These are phyloP conservation scores for Didymella lethalis DNA, from an alignment of 2,329 filamentous ascomycete genomes.

Conservation along the genomic window DNA sequence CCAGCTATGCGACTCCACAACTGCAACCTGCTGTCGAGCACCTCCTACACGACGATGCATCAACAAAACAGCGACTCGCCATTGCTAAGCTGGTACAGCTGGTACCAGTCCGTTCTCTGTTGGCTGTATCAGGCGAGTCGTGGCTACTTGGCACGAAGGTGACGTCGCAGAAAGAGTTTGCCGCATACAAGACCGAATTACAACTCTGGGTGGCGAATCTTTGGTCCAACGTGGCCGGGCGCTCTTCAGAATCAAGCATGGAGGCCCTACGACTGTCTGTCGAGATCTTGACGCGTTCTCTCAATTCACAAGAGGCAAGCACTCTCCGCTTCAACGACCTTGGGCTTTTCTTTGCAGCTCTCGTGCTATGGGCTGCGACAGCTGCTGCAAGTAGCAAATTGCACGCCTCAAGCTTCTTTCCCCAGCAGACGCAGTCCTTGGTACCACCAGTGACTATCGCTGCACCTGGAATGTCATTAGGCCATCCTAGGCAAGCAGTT, in stretches of 20 bases:
- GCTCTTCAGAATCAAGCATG: conserved; percentile 21
- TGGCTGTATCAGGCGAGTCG: conserved; percentile 55
- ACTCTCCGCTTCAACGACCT: conserved; percentile 41
- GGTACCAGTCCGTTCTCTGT: conserved; percentile 52
- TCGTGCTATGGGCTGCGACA: conserved; percentile 49
- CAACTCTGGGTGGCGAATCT: conserved; percentile 48
- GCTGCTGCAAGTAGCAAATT: conserved; percentile 36
- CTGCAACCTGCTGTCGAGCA: conserved; percentile 31
- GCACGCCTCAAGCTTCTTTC: background rate
- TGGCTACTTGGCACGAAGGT: conserved; percentile 57
- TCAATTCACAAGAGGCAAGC: conserved; percentile 33
- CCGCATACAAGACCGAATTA: conserved; percentile 42
- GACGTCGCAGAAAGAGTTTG: conserved; percentile 43
- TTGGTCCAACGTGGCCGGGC: conserved; percentile 27
- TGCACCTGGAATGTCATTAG: background rate
- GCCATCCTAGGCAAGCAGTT: background rate
- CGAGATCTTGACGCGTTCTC: conserved; percentile 23
- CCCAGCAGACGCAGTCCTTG: background rate
- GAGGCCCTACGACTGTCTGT: conserved; percentile 34
- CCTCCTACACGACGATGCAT: conserved; percentile 34
- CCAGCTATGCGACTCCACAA: conserved; percentile 27
- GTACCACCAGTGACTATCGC: background rate
- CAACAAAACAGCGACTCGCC: conserved; percentile 43
- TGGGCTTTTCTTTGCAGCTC: conserved; percentile 45
- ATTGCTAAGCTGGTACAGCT: conserved; percentile 50